Evolutionary conservation across 768 basidiomycete species (phyloP).

Genomic region (Mycena venus): DNA sequence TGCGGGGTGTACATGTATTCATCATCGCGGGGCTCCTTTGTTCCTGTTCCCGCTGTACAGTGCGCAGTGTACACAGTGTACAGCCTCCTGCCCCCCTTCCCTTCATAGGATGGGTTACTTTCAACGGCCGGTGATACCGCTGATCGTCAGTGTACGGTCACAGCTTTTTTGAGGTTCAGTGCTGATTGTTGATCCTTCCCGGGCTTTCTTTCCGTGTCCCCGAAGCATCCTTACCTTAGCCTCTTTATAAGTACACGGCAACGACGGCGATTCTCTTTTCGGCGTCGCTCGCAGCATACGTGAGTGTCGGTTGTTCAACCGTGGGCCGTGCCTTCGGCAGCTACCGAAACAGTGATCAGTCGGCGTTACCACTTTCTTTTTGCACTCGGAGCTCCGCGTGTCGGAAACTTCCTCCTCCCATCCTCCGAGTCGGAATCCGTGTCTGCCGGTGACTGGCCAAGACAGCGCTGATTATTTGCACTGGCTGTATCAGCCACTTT

Average conservation of each 20-base stretch:
- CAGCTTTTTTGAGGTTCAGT: too few species aligned
- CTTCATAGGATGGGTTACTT: neutral
- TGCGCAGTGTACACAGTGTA: neutral
- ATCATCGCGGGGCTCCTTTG: neutral
- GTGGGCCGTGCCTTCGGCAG: too few species aligned
- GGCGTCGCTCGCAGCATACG: too few species aligned
- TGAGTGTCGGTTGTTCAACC: too few species aligned
- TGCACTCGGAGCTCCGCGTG: neutral
- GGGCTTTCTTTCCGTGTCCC: neutral
- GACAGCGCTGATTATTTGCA: neutral
- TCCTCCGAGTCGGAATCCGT: neutral
- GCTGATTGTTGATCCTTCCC: neutral
- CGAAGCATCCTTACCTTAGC: neutral
- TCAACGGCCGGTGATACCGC: neutral
- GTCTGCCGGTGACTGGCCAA: neutral
- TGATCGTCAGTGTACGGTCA: neutral
- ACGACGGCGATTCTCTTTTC: too few species aligned
- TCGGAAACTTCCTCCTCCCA: too few species aligned
- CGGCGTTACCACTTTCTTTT: neutral
- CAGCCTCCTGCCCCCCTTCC: neutral
- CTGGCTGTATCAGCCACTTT: neutral
- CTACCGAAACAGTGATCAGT: neutral
- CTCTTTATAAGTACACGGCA: too few species aligned
- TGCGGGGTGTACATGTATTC: neutral
- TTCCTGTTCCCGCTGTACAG: neutral